Conservation (phyloP, 768 basidiomycete genomes). For the Tubosaeta sp. region DNA sequence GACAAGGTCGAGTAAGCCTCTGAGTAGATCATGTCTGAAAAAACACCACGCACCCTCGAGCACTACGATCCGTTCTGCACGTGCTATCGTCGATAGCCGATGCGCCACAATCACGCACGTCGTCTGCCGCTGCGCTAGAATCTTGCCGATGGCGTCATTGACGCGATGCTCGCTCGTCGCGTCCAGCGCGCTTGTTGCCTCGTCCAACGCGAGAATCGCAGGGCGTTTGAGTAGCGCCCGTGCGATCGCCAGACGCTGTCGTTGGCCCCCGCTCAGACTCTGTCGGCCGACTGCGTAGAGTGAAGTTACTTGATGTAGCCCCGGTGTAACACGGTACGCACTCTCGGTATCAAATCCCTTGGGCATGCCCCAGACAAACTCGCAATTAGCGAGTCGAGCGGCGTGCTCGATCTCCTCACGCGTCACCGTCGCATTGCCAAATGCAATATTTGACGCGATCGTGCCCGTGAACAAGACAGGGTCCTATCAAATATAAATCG, state of each 20-base stretch:
- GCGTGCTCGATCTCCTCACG: constrained; percentile 83
- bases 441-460: constrained; percentile 93
- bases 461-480: constrained; percentile 89
- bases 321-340: constrained; percentile 38
- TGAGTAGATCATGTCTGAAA: not conserved
- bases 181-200: constrained; percentile 86
- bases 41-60: constrained; percentile 71
- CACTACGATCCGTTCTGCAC: constrained; percentile 87
- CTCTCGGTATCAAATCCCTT: constrained; percentile 92
- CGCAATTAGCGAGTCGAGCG: constrained; percentile 89
- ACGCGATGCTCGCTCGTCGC: constrained; percentile 84
- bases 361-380: constrained; percentile 93
- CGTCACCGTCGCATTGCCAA: constrained; percentile 71
- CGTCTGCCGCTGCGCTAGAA: constrained; percentile 71
- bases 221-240: constrained; percentile 88
- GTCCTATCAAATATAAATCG: constrained; percentile 39
- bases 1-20: not conserved
- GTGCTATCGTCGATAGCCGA: constrained; percentile 82
- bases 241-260: constrained; percentile 78
- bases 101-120: constrained; percentile 91
- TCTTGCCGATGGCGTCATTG: constrained; percentile 85
- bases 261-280: constrained; percentile 59
- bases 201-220: constrained; percentile 81
- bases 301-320: not conserved
- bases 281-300: constrained; percentile 28